These are phyloP conservation scores for Aspergillus uvarum DNA, from an alignment of 2,329 filamentous ascomycete species.

Conservation along the genomic window DNA sequence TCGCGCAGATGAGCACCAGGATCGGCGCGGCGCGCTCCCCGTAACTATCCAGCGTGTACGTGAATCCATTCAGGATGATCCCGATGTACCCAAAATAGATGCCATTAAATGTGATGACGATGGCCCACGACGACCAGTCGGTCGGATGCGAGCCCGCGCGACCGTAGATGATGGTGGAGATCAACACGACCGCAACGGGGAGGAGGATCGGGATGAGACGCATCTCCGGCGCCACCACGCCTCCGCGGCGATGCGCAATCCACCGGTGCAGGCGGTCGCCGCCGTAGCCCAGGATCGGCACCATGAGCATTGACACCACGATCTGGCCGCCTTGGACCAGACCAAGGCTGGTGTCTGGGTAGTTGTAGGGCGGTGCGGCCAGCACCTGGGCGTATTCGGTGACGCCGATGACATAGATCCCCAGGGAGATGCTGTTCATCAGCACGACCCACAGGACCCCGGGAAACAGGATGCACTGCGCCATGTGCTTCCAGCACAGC, in stretches of 20 bases:
- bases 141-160: slow-evolving; percentile 6
- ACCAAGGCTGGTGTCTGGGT: slow-evolving; percentile 7
- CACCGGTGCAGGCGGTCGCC: slow-evolving; percentile 7
- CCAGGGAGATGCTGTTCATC: slow-evolving; percentile 13
- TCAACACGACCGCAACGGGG: not conserved
- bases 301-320: slow-evolving; percentile 12
- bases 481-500: slow-evolving; percentile 13
- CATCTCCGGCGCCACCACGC: slow-evolving; percentile 6
- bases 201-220: slow-evolving; percentile 7
- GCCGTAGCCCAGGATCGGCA: slow-evolving; percentile 14
- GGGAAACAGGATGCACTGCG: slow-evolving; percentile 11
- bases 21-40: slow-evolving; percentile 11
- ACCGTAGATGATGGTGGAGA: slow-evolving; percentile 11
- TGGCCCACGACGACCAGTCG: slow-evolving; percentile 7
- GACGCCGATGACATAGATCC: slow-evolving; percentile 14
- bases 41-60: slow-evolving; percentile 11
- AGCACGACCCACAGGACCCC: slow-evolving; percentile 13
- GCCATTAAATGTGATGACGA: slow-evolving; percentile 10
- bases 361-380: slow-evolving; percentile 8
- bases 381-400: slow-evolving; percentile 11
- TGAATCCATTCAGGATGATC: slow-evolving; percentile 7
- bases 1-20: slow-evolving; percentile 12
- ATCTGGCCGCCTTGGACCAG: slow-evolving; percentile 14
- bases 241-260: not conserved
- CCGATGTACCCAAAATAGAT: slow-evolving; percentile 12